Percentiles rank a stretch among this genome's conserved stretches.
These are phyloP conservation scores for Geranomyces michiganensis DNA, from an alignment of 192 early-diverging fungal species.

Conservation along the genomic window DNA sequence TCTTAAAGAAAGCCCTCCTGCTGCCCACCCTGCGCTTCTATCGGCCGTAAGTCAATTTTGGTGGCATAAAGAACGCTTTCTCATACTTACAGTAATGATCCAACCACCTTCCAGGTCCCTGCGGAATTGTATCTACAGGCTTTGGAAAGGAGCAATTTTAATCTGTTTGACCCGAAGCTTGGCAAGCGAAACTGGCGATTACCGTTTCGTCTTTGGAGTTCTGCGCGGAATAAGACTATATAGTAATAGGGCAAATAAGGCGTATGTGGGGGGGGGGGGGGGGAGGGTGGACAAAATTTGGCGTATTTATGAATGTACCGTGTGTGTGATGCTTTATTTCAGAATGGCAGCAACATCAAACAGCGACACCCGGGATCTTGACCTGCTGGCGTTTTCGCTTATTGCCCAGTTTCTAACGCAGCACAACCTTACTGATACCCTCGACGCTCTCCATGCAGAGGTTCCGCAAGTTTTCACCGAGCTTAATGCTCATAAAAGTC, in stretches of 20 bases:
- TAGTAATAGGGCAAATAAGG: background rate
- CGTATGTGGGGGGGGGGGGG: no score
- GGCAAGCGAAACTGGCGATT: conserved; percentile 68
- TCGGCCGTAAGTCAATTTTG: conserved; percentile 52
- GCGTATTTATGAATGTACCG: no score
- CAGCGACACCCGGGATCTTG: conserved; percentile 23
- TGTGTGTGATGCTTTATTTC: no score
- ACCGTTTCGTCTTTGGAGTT: conserved; percentile 64
- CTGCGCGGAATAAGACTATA: conserved; percentile 41
- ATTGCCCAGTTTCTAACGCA: conserved; percentile 50
- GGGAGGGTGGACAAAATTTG: no score
- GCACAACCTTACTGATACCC: conserved; percentile 43
- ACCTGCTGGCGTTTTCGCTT: conserved; percentile 37
- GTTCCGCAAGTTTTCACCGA: conserved; percentile 37
- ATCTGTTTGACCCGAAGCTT: conserved; percentile 75
- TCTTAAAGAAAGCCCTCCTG: conserved; percentile 56
- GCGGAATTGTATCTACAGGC: conserved; percentile 71
- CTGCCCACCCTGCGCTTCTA: conserved; percentile 74
- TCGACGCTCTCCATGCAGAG: conserved; percentile 49
- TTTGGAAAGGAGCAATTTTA: conserved; percentile 79
- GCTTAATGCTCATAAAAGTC: conserved; percentile 35
- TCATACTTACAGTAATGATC: background rate
- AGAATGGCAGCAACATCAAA: background rate
- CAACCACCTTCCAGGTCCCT: conserved; percentile 47
- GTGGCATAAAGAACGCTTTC: no score